A percentile compares a stretch with the other conserved stretches of the same genome.
phyloP scores from a whole-genome alignment of 2,329 filamentous ascomycete genomes.

The Macrophomina phaseolina region DNA sequence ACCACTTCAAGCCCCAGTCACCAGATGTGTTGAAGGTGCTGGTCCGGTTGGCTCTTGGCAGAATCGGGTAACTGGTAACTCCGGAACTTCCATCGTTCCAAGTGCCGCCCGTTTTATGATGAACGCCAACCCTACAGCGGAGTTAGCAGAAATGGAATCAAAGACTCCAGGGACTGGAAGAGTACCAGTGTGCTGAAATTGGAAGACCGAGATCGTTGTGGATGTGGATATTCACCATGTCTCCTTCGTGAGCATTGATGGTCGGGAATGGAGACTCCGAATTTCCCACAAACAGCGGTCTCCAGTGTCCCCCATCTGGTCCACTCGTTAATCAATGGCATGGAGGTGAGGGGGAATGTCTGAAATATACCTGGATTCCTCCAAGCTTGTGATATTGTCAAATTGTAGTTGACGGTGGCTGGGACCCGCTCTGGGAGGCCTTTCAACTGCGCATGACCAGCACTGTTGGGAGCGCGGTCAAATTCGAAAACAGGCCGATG shows the following conservation, averaged over 20 bases:
- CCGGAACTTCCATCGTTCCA: slow-evolving; percentile 32
- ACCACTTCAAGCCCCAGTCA: slow-evolving; percentile 33
- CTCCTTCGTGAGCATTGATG: slow-evolving; percentile 30
- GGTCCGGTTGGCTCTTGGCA: slow-evolving; percentile 31
- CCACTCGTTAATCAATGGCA: background rate
- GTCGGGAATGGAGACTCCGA: slow-evolving; percentile 30
- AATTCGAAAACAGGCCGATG: background rate
- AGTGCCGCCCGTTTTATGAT: slow-evolving; percentile 28
- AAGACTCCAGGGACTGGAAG: background rate
- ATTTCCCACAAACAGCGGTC: slow-evolving; percentile 31
- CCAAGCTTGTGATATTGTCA: slow-evolving; percentile 30
- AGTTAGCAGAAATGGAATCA: background rate
- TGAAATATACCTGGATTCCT: slow-evolving; percentile 26
- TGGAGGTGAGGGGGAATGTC: background rate
- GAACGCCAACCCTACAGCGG: slow-evolving; percentile 15
- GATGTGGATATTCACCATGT: slow-evolving; percentile 30
- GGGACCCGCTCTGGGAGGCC: background rate
- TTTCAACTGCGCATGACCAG: background rate
- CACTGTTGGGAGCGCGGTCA: background rate
- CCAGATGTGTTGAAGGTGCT: slow-evolving; percentile 30
- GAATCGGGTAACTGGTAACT: slow-evolving; percentile 30
- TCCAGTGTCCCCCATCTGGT: slow-evolving; percentile 31
- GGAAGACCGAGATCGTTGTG: slow-evolving; percentile 30
- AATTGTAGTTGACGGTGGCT: slow-evolving; percentile 26
- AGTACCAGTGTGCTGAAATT: slow-evolving; percentile 29